These are phyloP conservation scores for Plasmodium gonderi DNA, from an alignment of 169 alveolate genomes.

Conservation along the genomic window DNA sequence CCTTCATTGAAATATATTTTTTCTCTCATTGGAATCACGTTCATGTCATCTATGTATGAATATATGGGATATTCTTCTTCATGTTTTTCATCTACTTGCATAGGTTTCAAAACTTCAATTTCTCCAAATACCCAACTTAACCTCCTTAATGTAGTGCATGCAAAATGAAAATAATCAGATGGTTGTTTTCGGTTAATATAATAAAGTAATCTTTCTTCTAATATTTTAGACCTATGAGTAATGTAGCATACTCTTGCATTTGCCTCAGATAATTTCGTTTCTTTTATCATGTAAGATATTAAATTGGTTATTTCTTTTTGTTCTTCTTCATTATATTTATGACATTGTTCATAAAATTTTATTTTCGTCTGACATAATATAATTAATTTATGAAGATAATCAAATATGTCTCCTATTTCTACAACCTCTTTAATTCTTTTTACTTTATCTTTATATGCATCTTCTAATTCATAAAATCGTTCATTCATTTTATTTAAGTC, in stretches of 20 bases:
- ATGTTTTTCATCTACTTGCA: background rate
- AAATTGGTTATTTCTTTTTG: slow-evolving; percentile 14
- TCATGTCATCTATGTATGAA: slow-evolving; percentile 38
- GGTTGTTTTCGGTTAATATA: slow-evolving; percentile 14
- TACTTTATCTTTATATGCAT: slow-evolving; percentile 56
- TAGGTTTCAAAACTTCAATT: slow-evolving; percentile 21
- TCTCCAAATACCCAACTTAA: slow-evolving; percentile 66
- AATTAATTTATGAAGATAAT: slow-evolving; percentile 56
- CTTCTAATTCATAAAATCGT: slow-evolving; percentile 42
- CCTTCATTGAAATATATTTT: slow-evolving; percentile 66
- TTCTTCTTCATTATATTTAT: slow-evolving; percentile 50
- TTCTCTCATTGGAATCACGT: slow-evolving; percentile 51
- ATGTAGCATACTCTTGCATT: slow-evolving; percentile 60
- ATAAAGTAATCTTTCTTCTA: slow-evolving; percentile 41
- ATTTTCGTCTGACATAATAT: slow-evolving; percentile 50
- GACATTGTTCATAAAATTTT: slow-evolving; percentile 50
- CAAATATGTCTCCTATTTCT: slow-evolving; percentile 70
- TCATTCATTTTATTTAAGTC: slow-evolving; percentile 42
- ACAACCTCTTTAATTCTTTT: slow-evolving; percentile 58
- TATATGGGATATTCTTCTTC: slow-evolving; percentile 34
- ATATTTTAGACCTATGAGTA: slow-evolving; percentile 54
- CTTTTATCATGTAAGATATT: slow-evolving; percentile 42
- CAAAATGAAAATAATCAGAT: slow-evolving; percentile 62
- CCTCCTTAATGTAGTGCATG: slow-evolving; percentile 46
- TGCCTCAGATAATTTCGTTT: slow-evolving; percentile 53